Conservation (phyloP, 1,284 basidiomycete species). For the Mycena sp. region DNA sequence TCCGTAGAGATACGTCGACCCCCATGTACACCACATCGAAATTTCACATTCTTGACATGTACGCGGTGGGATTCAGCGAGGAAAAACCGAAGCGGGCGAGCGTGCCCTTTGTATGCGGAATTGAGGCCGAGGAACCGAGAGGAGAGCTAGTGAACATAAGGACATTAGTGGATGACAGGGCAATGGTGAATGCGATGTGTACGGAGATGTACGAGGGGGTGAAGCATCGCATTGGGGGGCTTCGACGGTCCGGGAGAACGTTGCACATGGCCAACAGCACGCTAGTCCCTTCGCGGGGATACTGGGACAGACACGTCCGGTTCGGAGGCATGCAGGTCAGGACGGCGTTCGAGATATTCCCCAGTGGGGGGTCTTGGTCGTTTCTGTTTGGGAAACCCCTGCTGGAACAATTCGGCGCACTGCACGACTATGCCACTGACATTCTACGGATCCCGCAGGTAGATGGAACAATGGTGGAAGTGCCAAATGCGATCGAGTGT, state of each 20-base stretch:
- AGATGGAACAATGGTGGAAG: not conserved
- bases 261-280: constrained; percentile 8
- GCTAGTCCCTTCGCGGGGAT: constrained; percentile 1
- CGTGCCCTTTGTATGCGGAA: constrained; percentile 1
- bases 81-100: not conserved
- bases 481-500: constrained; percentile 4
- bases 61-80: not conserved
- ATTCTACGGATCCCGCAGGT: not conserved
- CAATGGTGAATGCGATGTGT: constrained; percentile 11
- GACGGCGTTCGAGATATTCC: not conserved
- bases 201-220: not conserved
- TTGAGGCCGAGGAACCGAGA: constrained; percentile 3
- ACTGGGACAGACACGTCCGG: not conserved
- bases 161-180: constrained; percentile 5
- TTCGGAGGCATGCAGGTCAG: not conserved
- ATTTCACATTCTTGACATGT: constrained; percentile 14
- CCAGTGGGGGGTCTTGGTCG: not conserved
- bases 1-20: not conserved
- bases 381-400: constrained; percentile 7
- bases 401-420: not conserved
- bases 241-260: not conserved
- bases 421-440: not conserved
- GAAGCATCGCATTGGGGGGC: not conserved
- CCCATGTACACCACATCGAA: constrained; percentile 3
- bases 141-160: constrained; percentile 8